Conservation (phyloP, 2,329 filamentous ascomycete species). For the Colletotrichum lini region DNA sequence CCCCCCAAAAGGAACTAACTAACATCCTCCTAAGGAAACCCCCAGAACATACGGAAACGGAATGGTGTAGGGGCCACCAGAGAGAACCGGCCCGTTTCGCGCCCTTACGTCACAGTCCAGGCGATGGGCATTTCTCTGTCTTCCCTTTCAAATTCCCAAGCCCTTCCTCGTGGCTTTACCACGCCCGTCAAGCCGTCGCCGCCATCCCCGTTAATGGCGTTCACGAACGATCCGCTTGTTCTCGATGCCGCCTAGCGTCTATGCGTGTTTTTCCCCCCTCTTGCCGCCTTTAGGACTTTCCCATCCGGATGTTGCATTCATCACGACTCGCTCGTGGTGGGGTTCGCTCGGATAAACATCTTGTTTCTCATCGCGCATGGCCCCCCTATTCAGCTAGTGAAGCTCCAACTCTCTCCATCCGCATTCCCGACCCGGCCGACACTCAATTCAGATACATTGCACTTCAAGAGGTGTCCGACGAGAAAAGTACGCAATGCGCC, state of each 20-base stretch:
- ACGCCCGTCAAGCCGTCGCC: background rate
- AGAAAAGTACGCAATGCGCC: background rate
- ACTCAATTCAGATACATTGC: background rate
- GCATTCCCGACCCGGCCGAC: background rate
- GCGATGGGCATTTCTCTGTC: conserved; percentile 10
- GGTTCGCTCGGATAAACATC: conserved; percentile 19
- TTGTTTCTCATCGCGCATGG: conserved; percentile 11
- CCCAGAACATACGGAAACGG: background rate
- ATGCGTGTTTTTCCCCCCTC: background rate
- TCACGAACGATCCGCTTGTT: background rate
- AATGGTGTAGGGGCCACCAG: background rate
- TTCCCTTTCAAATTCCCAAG: background rate
- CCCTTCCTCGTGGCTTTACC: background rate
- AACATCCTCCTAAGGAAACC: too few relatives aligned
- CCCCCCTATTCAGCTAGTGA: background rate
- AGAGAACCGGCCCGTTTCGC: conserved; percentile 26
- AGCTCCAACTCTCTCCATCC: background rate
- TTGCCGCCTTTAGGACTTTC: background rate
- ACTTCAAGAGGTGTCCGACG: background rate
- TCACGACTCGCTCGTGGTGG: conserved; percentile 5
- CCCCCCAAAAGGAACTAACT: too few relatives aligned
- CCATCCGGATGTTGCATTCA: background rate
- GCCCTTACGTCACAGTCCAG: conserved; percentile 23
- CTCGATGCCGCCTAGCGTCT: conserved; percentile 5
- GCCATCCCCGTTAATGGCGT: background rate